Evolutionary conservation across 805 yeast species (phyloP).

Genomic region (Pichia ethanolica): DNA sequence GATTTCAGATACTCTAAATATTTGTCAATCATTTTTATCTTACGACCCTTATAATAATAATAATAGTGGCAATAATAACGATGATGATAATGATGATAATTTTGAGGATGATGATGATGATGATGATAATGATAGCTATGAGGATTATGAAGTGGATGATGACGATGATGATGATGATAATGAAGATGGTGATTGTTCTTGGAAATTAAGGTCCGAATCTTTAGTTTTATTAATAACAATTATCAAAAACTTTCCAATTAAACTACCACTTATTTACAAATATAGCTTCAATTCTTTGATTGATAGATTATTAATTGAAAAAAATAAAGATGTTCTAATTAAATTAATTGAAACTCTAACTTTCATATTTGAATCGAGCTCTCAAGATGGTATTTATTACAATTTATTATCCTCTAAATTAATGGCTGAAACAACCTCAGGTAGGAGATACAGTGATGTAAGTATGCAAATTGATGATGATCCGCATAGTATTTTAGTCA

Average conservation of each 20-base stretch:
- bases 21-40: slow-evolving; percentile 27
- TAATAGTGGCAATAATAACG: slow-evolving; percentile 18
- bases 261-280: slow-evolving; percentile 30
- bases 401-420: slow-evolving; percentile 21
- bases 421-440: slow-evolving; percentile 15
- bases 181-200: slow-evolving; percentile 37
- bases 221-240: slow-evolving; percentile 34
- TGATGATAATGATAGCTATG: slow-evolving; percentile 30
- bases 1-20: slow-evolving; percentile 23
- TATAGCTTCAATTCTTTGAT: slow-evolving; percentile 28
- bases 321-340: slow-evolving; percentile 42
- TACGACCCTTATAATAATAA: slow-evolving; percentile 42
- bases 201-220: slow-evolving; percentile 56
- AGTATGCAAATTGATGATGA: slow-evolving; percentile 30
- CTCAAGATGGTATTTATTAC: slow-evolving; percentile 27
- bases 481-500: slow-evolving; percentile 18
- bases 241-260: slow-evolving; percentile 31
- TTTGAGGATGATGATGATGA: slow-evolving; percentile 21
- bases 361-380: slow-evolving; percentile 29
- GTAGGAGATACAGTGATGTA: slow-evolving; percentile 31
- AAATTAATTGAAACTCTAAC: slow-evolving; percentile 42
- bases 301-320: slow-evolving; percentile 31
- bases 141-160: slow-evolving; percentile 34
- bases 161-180: slow-evolving; percentile 39
- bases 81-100: slow-evolving; percentile 25